phyloP scores from a whole-genome alignment of 352 stramenopile genomes.

The Globisporangium cylindrosporum region DNA sequence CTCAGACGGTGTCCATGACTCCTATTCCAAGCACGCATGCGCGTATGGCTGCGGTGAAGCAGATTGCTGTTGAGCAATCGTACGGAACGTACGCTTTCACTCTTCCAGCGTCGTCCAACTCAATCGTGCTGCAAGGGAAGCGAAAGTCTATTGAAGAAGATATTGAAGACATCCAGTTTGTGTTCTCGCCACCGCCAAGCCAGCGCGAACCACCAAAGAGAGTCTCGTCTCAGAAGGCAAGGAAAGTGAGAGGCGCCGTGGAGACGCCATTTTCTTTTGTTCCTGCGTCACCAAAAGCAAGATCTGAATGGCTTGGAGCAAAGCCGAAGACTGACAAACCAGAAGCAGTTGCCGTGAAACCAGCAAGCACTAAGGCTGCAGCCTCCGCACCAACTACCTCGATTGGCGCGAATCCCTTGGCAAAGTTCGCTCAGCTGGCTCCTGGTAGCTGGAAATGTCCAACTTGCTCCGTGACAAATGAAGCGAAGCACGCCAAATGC shows the following conservation, averaged over 20 bases:
- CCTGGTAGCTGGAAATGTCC: conserved; percentile 1
- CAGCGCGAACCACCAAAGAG: conserved; percentile 62
- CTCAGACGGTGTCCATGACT: conserved; percentile 39
- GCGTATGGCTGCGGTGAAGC: conserved; percentile 8
- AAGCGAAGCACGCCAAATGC: conserved; percentile 3
- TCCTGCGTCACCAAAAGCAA: conserved; percentile 56
- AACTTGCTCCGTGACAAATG: conserved; percentile 6
- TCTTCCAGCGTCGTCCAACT: conserved; percentile 23
- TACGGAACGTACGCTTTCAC: conserved; percentile 57
- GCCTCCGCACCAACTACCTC: conserved; percentile 13
- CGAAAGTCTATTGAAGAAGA: conserved; percentile 22
- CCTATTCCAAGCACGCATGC: conserved; percentile 16
- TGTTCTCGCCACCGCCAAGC: conserved; percentile 59
- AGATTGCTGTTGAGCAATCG: conserved; percentile 2
- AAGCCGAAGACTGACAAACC: conserved; percentile 21
- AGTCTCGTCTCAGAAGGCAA: conserved; percentile 18
- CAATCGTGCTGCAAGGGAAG: conserved; percentile 15
- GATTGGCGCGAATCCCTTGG: conserved; percentile 4
- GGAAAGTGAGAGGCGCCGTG: conserved; percentile 24
- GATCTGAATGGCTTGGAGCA: conserved; percentile 34
- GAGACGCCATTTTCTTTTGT: conserved; percentile 62
- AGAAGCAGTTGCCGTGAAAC: conserved; percentile 18
- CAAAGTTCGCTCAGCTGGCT: conserved; percentile 1
- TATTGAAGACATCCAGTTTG: conserved; percentile 51
- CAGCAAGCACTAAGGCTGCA: conserved; percentile 23